Evolutionary conservation across 495 filamentous ascomycete genomes (phyloP), one percentile per base, ranked within the genome.

Genomic region (Aspergillus bertholletiae): DNA sequence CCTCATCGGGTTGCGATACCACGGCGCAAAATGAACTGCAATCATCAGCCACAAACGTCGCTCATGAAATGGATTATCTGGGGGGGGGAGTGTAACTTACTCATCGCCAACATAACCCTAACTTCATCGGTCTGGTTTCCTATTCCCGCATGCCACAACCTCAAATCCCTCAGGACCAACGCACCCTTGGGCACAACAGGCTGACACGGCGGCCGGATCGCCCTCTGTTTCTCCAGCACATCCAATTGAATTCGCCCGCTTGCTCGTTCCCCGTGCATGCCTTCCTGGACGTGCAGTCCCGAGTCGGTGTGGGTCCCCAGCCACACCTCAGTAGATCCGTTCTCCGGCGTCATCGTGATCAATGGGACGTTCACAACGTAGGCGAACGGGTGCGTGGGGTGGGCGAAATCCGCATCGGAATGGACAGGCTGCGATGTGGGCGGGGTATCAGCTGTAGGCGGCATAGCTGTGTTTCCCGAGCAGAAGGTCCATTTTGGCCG

Each of bases 131-230:
- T 76, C 18, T 68, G 54, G 54, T 85, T 86, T 9, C 80, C 82
- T 71, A 81, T 80, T 0, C 83, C 83, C 7, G 78, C 80, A 64
- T 86, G 81, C 81, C 81, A 86, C 5, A 85, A 70, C 21, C 82
- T 61, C 49, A 84, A 63, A 62, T 85, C 82, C 5, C 83, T 69
- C 9, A 85, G 55, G 22, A 83, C 61, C 9, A 84, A 58, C 41
- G 75, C 75, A 0, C 82, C 80, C 50, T 81, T 83, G 22, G 73
- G 70, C 2, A 81, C 69, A 5, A 62, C 51, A 0, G 77, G 77
- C 59, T 85, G 82, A 21, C 68, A 62, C 2, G 80, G 81, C 3
- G 75, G 68, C 18, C 74, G 57, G 5, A 68, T 58, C n/a, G 53
- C 57, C 8, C 70, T 55, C 15, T 70, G 65, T 50, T 68, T 60